phyloP scores from a whole-genome alignment of 345 rosid genomes.

The Camelina sativa region DNA sequence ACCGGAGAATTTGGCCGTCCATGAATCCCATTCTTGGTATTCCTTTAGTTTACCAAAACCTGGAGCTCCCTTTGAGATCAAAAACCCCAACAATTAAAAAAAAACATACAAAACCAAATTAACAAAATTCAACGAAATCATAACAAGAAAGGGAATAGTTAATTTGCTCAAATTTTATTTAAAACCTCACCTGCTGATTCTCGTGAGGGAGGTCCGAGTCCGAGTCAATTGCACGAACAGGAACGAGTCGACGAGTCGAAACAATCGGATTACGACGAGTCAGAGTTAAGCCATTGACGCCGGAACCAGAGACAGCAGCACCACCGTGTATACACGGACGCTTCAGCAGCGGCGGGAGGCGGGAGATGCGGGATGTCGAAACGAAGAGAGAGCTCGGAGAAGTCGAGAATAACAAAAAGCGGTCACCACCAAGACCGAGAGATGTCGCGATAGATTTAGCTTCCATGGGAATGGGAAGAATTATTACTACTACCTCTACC shows the following conservation, averaged over 20 bases:
- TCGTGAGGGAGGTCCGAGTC: constrained; percentile 67
- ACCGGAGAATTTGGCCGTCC: constrained; percentile 80
- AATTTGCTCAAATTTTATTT: background rate
- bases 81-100: no score
- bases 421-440: background rate
- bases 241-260: constrained; percentile 47
- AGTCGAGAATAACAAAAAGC: constrained; percentile 16
- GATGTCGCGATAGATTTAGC: constrained; percentile 42
- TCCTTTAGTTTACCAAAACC: constrained; percentile 46
- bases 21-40: constrained; percentile 75
- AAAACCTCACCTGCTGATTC: constrained; percentile 52
- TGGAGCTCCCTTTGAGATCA: constrained; percentile 49
- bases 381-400: constrained; percentile 31
- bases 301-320: background rate
- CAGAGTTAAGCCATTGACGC: constrained; percentile 18
- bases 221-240: constrained; percentile 56
- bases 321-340: constrained; percentile 14
- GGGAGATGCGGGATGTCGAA: constrained; percentile 21
- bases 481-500: background rate
- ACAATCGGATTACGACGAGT: constrained; percentile 38
- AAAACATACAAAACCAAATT: constrained; percentile 4
- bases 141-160: no score
- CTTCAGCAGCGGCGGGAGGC: constrained; percentile 22
- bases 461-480: constrained; percentile 48
- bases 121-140: background rate